Evolutionary conservation across 495 filamentous ascomycete species (phyloP), one percentile per base, ranked within the genome.

Genomic region (Bacidia gigantensis): DNA sequence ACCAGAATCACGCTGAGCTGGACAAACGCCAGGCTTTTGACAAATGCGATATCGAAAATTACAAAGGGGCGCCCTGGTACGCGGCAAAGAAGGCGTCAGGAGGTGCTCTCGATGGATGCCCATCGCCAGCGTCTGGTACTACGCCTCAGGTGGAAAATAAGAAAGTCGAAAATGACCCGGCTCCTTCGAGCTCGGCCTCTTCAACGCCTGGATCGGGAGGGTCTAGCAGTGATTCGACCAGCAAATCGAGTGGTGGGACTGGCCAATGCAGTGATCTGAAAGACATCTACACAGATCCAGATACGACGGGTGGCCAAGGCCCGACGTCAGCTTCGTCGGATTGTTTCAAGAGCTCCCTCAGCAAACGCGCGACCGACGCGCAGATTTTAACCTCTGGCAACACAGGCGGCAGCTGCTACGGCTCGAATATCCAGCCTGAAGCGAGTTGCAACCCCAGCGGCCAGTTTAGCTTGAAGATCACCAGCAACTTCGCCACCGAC

Each of bases 391-490:
- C 32, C 32, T 12, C 18, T 32, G 47, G 47, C 47, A 35, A 50
- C 24, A 45, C 46, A 0, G 23, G 38, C 11, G 29, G 29, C 1
- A 26, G 32, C 22, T 26, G 35, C 22, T 25, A 20, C 14, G 47
- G 51, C 26, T 22, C 45, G 26, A 35, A 35, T 21, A 25, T 39
- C 29, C 42, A 26, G 26, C 29, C 50, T 2, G 45, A 46, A 14
- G 14, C 52, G 14, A 32, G 32, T 12, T 49, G 45, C 12, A 35
- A 21, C 3, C 35, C 35, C 12, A 39, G 32, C 1, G 46, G 45
- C 26, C 48, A 69, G 44, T 67, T 73, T 65, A 72, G 74, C 48
- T 56, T 68, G 53, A 67, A 64, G 10, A 68, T 77, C 59, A 61
- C 64, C 50, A 75, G 73, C 48, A 64, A 59, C 41, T 49, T 66